Conservation (phyloP, 2,329 filamentous ascomycete genomes). For the Cercospora sp. region DNA sequence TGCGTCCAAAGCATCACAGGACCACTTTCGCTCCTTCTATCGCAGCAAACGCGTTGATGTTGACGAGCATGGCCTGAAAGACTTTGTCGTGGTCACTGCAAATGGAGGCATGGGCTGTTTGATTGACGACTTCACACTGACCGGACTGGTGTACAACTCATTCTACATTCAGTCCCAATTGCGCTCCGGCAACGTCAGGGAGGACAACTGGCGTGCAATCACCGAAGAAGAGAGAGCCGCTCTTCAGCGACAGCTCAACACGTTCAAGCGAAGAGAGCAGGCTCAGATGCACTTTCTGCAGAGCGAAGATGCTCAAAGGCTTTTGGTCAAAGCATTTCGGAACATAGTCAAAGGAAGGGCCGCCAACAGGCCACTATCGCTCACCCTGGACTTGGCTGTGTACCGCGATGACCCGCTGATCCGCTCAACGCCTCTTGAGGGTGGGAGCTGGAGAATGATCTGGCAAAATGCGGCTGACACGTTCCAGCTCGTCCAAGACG, state of each 20-base stretch:
- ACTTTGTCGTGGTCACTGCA: constrained; percentile 8
- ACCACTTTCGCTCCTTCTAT: constrained; percentile 15
- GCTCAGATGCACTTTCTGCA: constrained; percentile 12
- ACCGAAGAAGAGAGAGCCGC: not conserved
- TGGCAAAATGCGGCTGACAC: constrained; percentile 11
- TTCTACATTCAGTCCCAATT: not conserved
- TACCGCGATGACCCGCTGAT: not conserved
- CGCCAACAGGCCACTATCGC: not conserved
- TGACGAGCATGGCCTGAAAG: constrained; percentile 6
- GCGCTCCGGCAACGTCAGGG: not conserved
- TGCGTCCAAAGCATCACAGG: constrained; percentile 15
- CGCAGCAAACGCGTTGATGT: constrained; percentile 13
- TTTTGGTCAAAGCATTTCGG: constrained; percentile 8
- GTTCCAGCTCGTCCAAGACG: constrained; percentile 11
- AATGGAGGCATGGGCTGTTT: constrained; percentile 11
- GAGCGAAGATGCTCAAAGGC: constrained; percentile 4
- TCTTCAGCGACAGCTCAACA: constrained; percentile 9
- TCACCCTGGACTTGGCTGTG: constrained; percentile 5
- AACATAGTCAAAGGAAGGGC: constrained; percentile 5
- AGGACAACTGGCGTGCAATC: not conserved
- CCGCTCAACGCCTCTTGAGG: constrained; percentile 42
- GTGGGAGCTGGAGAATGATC: constrained; percentile 51
- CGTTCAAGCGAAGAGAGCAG: not conserved
- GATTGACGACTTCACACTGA: constrained; percentile 9
- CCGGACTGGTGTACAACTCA: constrained; percentile 7